A percentile compares a stretch with the other conserved stretches of the same genome.
phyloP scores from a whole-genome alignment of 179 eudicot species.

The Spinacia oleracea region DNA sequence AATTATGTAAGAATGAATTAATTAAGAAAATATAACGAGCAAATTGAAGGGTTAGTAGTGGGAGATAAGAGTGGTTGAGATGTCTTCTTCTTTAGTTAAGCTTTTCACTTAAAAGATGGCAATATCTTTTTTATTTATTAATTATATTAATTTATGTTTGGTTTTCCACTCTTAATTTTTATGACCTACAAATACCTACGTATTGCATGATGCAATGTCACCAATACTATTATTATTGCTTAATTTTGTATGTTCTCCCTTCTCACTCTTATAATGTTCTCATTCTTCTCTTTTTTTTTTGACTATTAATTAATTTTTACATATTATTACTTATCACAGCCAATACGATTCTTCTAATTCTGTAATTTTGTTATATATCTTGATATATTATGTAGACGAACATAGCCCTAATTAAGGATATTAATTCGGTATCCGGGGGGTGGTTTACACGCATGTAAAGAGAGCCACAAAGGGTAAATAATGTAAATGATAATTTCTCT shows the following conservation, averaged over 20 bases:
- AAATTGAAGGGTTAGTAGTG: background rate
- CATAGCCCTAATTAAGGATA: no score
- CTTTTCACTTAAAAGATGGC: constrained; percentile 23
- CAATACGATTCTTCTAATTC: background rate
- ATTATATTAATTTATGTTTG: constrained; percentile 17
- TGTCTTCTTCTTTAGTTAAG: constrained; percentile 19
- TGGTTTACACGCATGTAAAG: no score
- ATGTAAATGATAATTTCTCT: no score
- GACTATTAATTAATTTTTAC: no score
- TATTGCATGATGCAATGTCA: constrained; percentile 28
- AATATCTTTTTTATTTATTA: constrained; percentile 7
- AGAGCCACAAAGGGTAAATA: no score
- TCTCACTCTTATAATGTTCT: background rate
- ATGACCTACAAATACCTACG: constrained; percentile 20
- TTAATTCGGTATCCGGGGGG: no score
- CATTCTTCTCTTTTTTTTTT: background rate
- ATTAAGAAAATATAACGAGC: background rate
- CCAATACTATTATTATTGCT: constrained; percentile 13
- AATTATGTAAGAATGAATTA: no score
- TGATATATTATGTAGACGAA: no score
- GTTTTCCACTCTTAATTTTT: constrained; percentile 17
- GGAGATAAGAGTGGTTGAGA: constrained; percentile 32
- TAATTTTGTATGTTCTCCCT: background rate
- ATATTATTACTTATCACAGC: background rate
- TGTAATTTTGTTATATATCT: no score